Evolutionary conservation across 441 rosid genomes (phyloP).

Genomic region (Erodium trifolium): DNA sequence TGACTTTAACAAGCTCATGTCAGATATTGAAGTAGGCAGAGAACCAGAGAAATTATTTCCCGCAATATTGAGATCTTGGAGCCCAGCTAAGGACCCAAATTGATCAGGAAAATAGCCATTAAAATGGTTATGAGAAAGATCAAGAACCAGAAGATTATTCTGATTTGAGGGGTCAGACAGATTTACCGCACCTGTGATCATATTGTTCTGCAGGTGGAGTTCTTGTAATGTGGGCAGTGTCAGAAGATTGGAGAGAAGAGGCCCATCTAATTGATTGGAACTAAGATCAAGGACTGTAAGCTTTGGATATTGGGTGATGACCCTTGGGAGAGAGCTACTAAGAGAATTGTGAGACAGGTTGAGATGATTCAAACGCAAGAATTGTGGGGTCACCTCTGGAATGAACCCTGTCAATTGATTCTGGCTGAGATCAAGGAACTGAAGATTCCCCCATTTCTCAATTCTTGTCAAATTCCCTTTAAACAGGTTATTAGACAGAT

Average conservation of each 20-base stretch:
- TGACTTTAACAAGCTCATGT: constrained; percentile 51
- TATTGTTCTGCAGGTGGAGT: constrained; percentile 62
- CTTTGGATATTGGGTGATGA: constrained; percentile 59
- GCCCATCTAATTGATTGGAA: constrained; percentile 64
- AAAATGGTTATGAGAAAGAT: constrained; percentile 69
- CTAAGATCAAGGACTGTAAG: constrained; percentile 79
- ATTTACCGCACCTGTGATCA: constrained; percentile 48
- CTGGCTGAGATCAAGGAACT: constrained; percentile 82
- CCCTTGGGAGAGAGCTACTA: constrained; percentile 52
- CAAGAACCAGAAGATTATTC: constrained; percentile 55
- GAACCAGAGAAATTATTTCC: constrained; percentile 82
- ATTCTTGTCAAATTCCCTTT: constrained; percentile 74
- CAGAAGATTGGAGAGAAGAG: constrained; percentile 51
- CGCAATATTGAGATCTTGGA: constrained; percentile 67
- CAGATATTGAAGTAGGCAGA: constrained; percentile 65
- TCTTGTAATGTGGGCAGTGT: constrained; percentile 62
- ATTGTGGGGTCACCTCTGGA: constrained; percentile 71
- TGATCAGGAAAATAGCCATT: constrained; percentile 63
- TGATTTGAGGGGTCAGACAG: constrained; percentile 38
- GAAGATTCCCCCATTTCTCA: constrained; percentile 70
- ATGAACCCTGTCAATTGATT: constrained; percentile 66
- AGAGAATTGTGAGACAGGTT: constrained; percentile 80
- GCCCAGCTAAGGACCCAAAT: constrained; percentile 53
- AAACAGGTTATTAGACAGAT: constrained; percentile 77
- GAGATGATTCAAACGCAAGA: constrained; percentile 78